Evolutionary conservation across 2,329 filamentous ascomycete species (phyloP).

Genomic region (Aspergillus glaucus): DNA sequence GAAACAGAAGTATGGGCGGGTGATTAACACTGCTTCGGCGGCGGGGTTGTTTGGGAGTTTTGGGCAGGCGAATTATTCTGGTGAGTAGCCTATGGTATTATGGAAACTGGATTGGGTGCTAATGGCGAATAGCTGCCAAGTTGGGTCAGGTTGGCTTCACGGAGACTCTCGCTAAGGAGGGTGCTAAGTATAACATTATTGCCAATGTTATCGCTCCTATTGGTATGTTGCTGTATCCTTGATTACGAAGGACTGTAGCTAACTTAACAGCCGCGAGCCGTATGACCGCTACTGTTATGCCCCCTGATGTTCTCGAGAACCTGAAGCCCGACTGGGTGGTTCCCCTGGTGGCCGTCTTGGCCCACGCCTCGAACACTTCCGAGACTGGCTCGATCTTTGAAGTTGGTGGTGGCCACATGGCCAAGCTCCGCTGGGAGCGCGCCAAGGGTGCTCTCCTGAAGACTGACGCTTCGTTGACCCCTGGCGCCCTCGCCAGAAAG

Average conservation of each 20-base stretch:
- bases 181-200: slow-evolving; percentile 94
- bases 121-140: slow-evolving; percentile 65
- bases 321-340: slow-evolving; percentile 94
- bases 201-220: slow-evolving; percentile 93
- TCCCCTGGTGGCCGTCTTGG: slow-evolving; percentile 80
- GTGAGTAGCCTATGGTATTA: slow-evolving; percentile 32
- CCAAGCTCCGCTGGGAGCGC: slow-evolving; percentile 94
- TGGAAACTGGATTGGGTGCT: slow-evolving; percentile 8
- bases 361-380: slow-evolving; percentile 72
- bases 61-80: slow-evolving; percentile 91
- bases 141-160: slow-evolving; percentile 93
- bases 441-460: slow-evolving; percentile 82
- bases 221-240: slow-evolving; percentile 25
- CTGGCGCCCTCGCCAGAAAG: slow-evolving; percentile 78
- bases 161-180: slow-evolving; percentile 96
- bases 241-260: neutral
- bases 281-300: slow-evolving; percentile 95
- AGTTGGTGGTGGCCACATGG: slow-evolving; percentile 83
- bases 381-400: slow-evolving; percentile 92
- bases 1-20: slow-evolving; percentile 95
- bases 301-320: slow-evolving; percentile 78
- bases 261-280: slow-evolving; percentile 65
- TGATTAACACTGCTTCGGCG: slow-evolving; percentile 96
- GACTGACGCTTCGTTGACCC: slow-evolving; percentile 80
- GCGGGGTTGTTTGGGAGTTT: slow-evolving; percentile 94